Evolutionary conservation across 2,329 filamentous ascomycete genomes (phyloP).

Genomic region (Fusarium anthophilum): DNA sequence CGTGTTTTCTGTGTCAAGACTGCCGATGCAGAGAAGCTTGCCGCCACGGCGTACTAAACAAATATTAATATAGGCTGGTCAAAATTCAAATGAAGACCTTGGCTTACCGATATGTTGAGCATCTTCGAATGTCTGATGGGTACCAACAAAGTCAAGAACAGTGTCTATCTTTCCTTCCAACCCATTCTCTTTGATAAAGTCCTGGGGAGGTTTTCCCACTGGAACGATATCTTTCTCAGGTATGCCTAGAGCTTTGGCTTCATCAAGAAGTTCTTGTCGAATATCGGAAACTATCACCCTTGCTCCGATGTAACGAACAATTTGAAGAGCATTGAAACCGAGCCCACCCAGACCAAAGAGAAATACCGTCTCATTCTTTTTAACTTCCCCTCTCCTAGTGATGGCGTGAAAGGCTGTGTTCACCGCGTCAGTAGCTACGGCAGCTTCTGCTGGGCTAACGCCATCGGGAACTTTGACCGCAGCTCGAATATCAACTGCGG

Average conservation of each 20-base stretch:
- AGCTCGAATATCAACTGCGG: conserved; percentile 41
- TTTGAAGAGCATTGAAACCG: conserved; percentile 33
- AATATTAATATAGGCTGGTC: fast-evolving
- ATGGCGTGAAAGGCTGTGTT: conserved; percentile 36
- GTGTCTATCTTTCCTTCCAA: conserved; percentile 25
- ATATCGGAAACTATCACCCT: conserved; percentile 33
- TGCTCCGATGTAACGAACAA: conserved; percentile 21
- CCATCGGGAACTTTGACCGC: conserved; percentile 26
- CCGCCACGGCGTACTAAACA: conserved; percentile 36
- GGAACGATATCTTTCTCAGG: conserved; percentile 23
- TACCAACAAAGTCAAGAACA: conserved; percentile 35
- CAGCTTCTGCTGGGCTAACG: conserved; percentile 27
- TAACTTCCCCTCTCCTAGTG: conserved; percentile 21
- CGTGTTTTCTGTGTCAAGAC: conserved; percentile 50
- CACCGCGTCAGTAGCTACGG: conserved; percentile 35
- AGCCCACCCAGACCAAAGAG: conserved; percentile 31
- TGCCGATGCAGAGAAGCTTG: conserved; percentile 53
- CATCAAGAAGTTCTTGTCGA: conserved; percentile 25
- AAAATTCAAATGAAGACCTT: background rate
- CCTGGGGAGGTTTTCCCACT: conserved; percentile 6
- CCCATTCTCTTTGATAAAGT: conserved; percentile 6
- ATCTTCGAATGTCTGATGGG: conserved; percentile 37
- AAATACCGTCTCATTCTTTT: conserved; percentile 17
- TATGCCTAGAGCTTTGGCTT: conserved; percentile 19
- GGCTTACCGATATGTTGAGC: conserved; percentile 32